Evolutionary conservation across 2,329 filamentous ascomycete species (phyloP).

Genomic region (Cadophora sp.): DNA sequence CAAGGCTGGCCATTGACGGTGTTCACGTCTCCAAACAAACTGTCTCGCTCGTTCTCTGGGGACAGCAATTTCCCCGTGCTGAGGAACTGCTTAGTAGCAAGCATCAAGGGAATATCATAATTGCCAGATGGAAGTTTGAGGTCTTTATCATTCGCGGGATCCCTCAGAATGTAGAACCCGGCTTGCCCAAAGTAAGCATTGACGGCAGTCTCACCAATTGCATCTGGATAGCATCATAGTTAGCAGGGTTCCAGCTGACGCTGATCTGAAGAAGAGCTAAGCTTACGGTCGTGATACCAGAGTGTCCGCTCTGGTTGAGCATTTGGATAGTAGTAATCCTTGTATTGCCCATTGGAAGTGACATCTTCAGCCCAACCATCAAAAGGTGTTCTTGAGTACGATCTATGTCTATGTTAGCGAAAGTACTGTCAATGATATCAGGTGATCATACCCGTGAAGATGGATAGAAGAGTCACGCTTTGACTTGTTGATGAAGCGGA

Average conservation of each 20-base stretch:
- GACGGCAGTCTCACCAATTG: slow-evolving; percentile 53
- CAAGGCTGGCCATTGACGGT: slow-evolving; percentile 66
- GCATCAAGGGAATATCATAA: slow-evolving; percentile 53
- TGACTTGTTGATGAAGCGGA: slow-evolving; percentile 57
- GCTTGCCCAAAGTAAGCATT: slow-evolving; percentile 64
- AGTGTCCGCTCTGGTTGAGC: slow-evolving; percentile 57
- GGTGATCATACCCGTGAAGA: slow-evolving; percentile 51
- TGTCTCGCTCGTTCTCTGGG: slow-evolving; percentile 52
- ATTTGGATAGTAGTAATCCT: slow-evolving; percentile 70
- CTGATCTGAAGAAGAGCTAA: not conserved
- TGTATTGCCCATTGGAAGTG: slow-evolving; percentile 58
- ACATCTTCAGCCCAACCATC: slow-evolving; percentile 63
- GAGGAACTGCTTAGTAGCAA: slow-evolving; percentile 58
- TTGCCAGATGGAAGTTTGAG: slow-evolving; percentile 57
- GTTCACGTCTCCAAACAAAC: slow-evolving; percentile 51
- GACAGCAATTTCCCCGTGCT: slow-evolving; percentile 56
- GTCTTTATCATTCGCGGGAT: slow-evolving; percentile 52
- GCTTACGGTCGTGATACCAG: slow-evolving; percentile 60
- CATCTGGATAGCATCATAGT: slow-evolving; percentile 4
- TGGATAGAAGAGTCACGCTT: slow-evolving; percentile 23
- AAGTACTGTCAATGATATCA: not conserved
- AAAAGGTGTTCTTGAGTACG: slow-evolving; percentile 53
- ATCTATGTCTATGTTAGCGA: not conserved
- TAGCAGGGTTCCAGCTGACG: not conserved
- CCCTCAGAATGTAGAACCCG: slow-evolving; percentile 61